Evolutionary conservation across 2,329 filamentous ascomycete genomes (phyloP), one percentile per base, ranked within the genome.

Genomic region (Aspergillus jensenii): DNA sequence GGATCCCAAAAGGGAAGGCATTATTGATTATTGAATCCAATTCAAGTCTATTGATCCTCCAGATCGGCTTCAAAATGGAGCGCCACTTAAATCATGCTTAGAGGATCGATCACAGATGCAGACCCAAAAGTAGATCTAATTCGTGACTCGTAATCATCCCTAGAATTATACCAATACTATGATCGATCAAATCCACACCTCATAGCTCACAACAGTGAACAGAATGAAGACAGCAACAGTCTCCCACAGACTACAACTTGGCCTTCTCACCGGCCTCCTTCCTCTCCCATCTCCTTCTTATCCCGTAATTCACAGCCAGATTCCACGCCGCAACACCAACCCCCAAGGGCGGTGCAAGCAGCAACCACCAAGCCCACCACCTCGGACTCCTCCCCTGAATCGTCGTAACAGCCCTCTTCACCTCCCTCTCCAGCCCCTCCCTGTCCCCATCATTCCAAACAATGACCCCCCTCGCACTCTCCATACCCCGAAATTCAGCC

Each of bases 401-500:
- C 59, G 82, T 81, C 4, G 67, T 70, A 78, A 98, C 86, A 7
- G 87, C 89, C 59, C 77, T 79, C 52, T 82, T 81, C 11, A 98
- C 78, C 72, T 91, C 86, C 51, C 70, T 74, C 74, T 84, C 83
- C 69, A 99, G 74, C 61, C 91, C 85, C 37, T 86, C 87, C 68
- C 81, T 87, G 47, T 85, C 86, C 2, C 85, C 85, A 76, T 98
- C 93, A 76, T 99, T 99, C 90, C 90, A 95, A 23, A 99, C 83
- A 35, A 97, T 91, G 3, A 92, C 83, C 0, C 93, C 93, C 48
- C 82, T 83, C 6, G 78, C 80, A 43, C 72, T 68, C 4, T 85
- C 86, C 45, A 76, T 70, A 1, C 72, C 52, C 46, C 91, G 80
- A 47, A 83, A 86, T 75, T 89, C 81, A 60, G 88, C 90, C 71